Evolutionary conservation across 192 early-diverging fungal genomes (phyloP), one percentile per base, ranked within the genome.

Genomic region (Podila epicladia): DNA sequence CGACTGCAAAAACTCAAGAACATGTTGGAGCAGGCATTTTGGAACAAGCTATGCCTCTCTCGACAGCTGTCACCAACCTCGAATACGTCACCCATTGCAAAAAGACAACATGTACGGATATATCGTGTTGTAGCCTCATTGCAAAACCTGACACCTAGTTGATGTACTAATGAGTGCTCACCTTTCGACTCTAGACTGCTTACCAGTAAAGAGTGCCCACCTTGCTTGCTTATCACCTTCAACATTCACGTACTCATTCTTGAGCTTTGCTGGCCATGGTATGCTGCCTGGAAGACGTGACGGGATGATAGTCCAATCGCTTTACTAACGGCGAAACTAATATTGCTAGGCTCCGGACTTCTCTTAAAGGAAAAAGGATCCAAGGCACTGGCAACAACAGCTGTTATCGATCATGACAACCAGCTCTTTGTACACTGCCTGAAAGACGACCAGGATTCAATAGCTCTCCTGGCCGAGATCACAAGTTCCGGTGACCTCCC

Each of bases 371-470:
- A 67, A 5, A 3, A 37, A 11, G 57, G 33, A 2, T 50, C 70
- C 4, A 9, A 31, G n/a, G 45, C 45, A 5, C 24, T 80, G 24
- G 71, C 67, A 1, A 49, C 70, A 22, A 69, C 62, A 48, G 67
- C 62, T 5, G 38, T 80, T 26, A 35, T 73, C 20, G 71, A 69
- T 48, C 77, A 72, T 32, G 8, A 58, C 17, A 66, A 66, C 2
- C 71, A 69, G 26, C 57, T 80, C 32, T 80, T 69, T 68, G 50
- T 80, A 11, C 77, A 80, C 26, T 80, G 77, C 22, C 61, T 73
- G 2, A 59, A 72, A 1, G 33, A 51, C 5, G 17, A 22, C 13
- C 1, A 50, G 33, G 74, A 76, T 15, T 26, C 62, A 32, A 28
- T 5, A 12, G 45, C 65, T 24, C 22, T 50, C 4, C 11, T 26